phyloP scores from a whole-genome alignment of 257 asterid genomes.

The Capsicum rhomboideum region DNA sequence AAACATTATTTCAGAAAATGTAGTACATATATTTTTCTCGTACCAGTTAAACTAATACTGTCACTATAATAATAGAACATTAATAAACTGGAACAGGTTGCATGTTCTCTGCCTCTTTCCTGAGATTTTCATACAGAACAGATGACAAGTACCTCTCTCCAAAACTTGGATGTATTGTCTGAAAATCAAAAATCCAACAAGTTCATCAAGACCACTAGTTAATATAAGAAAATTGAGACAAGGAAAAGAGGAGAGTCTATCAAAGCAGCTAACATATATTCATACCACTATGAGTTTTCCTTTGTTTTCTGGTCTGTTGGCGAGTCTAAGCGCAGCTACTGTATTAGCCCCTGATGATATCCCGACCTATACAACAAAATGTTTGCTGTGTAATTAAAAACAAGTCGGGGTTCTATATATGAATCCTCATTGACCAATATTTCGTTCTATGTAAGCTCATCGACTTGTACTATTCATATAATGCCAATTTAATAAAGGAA shows the following conservation, averaged over 20 bases:
- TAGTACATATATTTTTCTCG: background rate
- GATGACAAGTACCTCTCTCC: constrained; percentile 95
- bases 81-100: constrained; percentile 88
- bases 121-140: constrained; percentile 68
- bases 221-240: background rate
- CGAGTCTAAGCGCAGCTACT: constrained; percentile 82
- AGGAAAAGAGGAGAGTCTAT: background rate
- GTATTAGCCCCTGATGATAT: constrained; percentile 98
- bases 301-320: constrained; percentile 77
- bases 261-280: background rate
- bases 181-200: constrained; percentile 5
- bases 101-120: constrained; percentile 86
- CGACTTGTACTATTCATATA: too few species aligned
- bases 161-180: constrained; percentile 90
- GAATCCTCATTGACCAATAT: background rate
- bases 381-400: background rate
- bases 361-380: constrained; percentile 50
- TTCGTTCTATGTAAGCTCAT: background rate
- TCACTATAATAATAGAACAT: background rate
- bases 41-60: background rate
- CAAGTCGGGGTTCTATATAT: background rate
- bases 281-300: constrained; percentile 96
- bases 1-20: background rate
- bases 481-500: background rate
- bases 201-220: background rate